Evolutionary conservation across 371 early-diverging fungal genomes (phyloP), one percentile per base, ranked within the genome.

Genomic region (Chytridium lagenaria): DNA sequence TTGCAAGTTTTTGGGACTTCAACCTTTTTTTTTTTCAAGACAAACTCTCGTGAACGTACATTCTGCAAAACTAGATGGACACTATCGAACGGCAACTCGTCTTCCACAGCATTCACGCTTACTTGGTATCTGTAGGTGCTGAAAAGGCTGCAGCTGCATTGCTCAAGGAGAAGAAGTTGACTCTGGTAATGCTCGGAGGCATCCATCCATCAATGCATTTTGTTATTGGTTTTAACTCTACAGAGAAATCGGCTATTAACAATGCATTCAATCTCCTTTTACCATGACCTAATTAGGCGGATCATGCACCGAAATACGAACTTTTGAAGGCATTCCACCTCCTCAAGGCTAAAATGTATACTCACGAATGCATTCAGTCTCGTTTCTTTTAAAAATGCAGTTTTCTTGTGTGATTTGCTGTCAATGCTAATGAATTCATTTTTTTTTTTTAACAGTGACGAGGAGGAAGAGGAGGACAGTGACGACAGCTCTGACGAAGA

Each of bases 401-500:
- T n/a, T n/a, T n/a, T n/a, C n/a, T n/a, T n/a, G n/a, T n/a, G n/a
- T n/a, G n/a, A n/a, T n/a, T n/a, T n/a, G n/a, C n/a, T n/a, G n/a
- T n/a, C n/a, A n/a, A n/a, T n/a, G 19, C 44, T 44, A 19, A 12
- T 19, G 44, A 44, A 44, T 19, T 44, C 44, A 12, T 44, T 44
- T 44, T 44, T 7, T 44, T 44, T 44, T 44, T 19, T 44, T 44
- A 44, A 19, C 44, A 44, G 19, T 19, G 26, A 52, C 16, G 44
- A 7, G 12, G 19, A 44, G 44, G 44, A 7, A 12, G 44, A 44
- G 19, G 44, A 44, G 19, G 26, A 23, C 63, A 30, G 30, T 36
- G 69, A 69, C 33, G 70, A 69, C 26, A 57, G 55, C n/a, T 67
- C 67, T 0, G 67, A 66, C 55, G 61, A 63, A n/a, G 75, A 71